Percentiles rank a stretch among this genome's conserved stretches.
phyloP scores from a whole-genome alignment of 2,329 filamentous ascomycete species.

The Hymenoscyphus albidus region DNA sequence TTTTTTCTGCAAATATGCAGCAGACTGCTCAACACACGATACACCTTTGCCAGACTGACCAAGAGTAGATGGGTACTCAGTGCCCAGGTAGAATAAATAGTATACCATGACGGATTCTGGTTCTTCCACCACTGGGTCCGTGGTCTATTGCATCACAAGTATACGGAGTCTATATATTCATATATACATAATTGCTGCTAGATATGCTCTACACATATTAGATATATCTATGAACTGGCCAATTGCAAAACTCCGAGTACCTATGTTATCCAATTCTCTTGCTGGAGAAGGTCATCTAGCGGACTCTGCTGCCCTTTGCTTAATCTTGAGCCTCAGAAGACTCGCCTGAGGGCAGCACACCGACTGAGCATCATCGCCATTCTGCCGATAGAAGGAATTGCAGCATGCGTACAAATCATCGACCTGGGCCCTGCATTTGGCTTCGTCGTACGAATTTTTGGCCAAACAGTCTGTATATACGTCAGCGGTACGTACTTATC shows the following conservation, averaged over 20 bases:
- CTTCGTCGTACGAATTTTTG: constrained; percentile 81
- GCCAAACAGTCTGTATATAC: constrained; percentile 68
- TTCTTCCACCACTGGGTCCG: no score
- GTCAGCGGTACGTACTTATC: background rate
- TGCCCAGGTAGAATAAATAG: no score
- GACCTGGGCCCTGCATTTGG: constrained; percentile 72
- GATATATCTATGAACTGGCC: background rate
- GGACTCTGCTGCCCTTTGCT: constrained; percentile 50
- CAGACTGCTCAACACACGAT: no score
- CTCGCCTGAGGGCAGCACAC: constrained; percentile 82
- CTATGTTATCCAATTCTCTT: background rate
- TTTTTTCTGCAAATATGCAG: no score
- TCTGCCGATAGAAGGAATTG: constrained; percentile 75
- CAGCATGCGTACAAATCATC: constrained; percentile 93
- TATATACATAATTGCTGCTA: background rate
- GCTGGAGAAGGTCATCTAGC: background rate
- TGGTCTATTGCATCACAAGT: no score
- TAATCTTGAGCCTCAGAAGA: constrained; percentile 78
- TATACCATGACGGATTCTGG: no score
- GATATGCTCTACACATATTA: no score
- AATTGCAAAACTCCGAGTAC: background rate
- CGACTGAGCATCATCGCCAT: constrained; percentile 72
- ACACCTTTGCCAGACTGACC: no score
- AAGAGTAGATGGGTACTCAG: no score
- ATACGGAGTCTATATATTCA: background rate